phyloP scores from a whole-genome alignment of 2,329 filamentous ascomycete species.

The Hymenoscyphus albidus region DNA sequence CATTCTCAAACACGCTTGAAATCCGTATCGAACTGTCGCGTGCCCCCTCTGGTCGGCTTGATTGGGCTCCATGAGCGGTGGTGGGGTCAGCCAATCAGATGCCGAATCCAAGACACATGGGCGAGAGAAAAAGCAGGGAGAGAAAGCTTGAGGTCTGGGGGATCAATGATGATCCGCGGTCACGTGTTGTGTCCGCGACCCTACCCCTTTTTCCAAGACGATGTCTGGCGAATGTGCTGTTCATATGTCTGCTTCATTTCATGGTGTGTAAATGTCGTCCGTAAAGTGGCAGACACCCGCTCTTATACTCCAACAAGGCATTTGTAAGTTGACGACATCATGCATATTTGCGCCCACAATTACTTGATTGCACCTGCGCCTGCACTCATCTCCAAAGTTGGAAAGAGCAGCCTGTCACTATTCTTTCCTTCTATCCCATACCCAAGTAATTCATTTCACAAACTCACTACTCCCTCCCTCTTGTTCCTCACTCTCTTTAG shows the following conservation, averaged over 20 bases:
- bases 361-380: not conserved
- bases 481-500: not conserved
- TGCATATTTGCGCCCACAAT: not conserved
- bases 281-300: not conserved
- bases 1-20: slow-evolving; percentile 10
- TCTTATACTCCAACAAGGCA: not conserved
- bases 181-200: too few relatives aligned
- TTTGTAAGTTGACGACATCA: slow-evolving; percentile 1
- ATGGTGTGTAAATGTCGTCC: not conserved
- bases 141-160: not conserved
- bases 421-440: not conserved
- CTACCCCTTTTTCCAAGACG: not conserved
- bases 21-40: slow-evolving; percentile 14
- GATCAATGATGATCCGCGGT: not conserved
- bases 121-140: not conserved
- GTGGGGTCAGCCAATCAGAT: slow-evolving; percentile 6
- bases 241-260: not conserved
- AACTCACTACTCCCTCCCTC: not conserved
- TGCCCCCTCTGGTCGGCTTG: slow-evolving; percentile 5
- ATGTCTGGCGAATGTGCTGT: not conserved
- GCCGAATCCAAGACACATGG: not conserved
- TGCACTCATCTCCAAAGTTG: slow-evolving; percentile 2
- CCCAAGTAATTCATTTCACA: not conserved
- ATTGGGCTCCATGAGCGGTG: not conserved
- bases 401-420: not conserved